Base-by-base conservation (phyloP, 2,329 filamentous ascomycete genomes). In the Mycogone perniciosa region DNA sequence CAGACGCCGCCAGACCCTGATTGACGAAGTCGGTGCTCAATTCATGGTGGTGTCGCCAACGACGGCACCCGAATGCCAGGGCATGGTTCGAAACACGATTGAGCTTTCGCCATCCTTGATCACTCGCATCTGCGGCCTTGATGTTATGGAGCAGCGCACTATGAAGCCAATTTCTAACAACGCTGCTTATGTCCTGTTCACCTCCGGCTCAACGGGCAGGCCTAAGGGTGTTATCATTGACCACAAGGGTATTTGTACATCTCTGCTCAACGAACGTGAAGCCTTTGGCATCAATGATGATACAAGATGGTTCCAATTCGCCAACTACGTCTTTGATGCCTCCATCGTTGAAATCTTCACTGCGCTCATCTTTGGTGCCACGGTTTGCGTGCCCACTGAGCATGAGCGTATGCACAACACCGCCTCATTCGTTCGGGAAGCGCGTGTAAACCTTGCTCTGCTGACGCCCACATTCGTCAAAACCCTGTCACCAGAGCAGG, bases 391-490 rank as follows among this genome's bases (percentile, higher is more conserved):
- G 5, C 50, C 50, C 20, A 49, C 29, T 11, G 50, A 52, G 4
- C 11, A 48, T 9, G 46, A 52, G 31, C 39, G 50, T 9, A 5
- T 49, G 9, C 11, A 49, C n/a, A 31, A 44, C 6, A 30, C 46
- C 1, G 33, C 50, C 7, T 11, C 50, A 6, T 52, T 52, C 20
- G 44, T 49, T 20, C 44, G 42, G 6, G 46, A 44, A 5, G 45
- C 50, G 7, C 41, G 51, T 4, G 43, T 54, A 13, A 56, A 56
- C 30, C 13, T 37, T 33, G 37, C 31, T 0, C 26, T 56, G 10
- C 31, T 59, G 3, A 55, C 57, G 1, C 56, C 56, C 0, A 53
- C 56, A 0, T 48, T 59, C 5, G 38, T 50, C 7, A 49, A 46
- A 13, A 47, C 50, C 7, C 6, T 54, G 6, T 31, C 34, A 10